Conservation (phyloP, 495 filamentous ascomycete genomes). For the Chaetomium tenue region DNA sequence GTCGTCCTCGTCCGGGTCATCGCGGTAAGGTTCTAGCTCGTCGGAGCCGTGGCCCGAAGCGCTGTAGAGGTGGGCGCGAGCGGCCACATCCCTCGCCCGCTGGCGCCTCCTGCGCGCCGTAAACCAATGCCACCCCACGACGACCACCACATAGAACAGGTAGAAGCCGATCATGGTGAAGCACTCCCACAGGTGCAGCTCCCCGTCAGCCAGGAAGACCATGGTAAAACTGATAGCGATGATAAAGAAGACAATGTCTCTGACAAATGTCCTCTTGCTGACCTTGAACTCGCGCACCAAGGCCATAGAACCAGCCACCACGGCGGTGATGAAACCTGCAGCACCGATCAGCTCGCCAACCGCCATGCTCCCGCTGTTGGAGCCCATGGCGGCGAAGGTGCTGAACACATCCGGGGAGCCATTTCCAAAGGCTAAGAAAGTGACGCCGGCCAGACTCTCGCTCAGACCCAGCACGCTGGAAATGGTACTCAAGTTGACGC, state of each 20-base stretch:
- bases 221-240: conserved; percentile 84
- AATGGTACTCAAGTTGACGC: conserved; percentile 92
- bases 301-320: conserved; percentile 98
- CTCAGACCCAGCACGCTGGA: conserved; percentile 84
- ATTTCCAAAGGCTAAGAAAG: conserved; percentile 96
- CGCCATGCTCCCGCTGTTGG: conserved; percentile 91
- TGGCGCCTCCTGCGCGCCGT: conserved; percentile 57
- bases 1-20: conserved; percentile 61
- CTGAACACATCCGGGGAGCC: conserved; percentile 99
- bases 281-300: conserved; percentile 90
- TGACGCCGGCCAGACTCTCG: conserved; percentile 94
- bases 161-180: conserved; percentile 89
- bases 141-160: conserved; percentile 81
- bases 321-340: conserved; percentile 92
- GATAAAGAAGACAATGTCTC: conserved; percentile 93
- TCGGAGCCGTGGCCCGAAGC: conserved; percentile 46
- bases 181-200: conserved; percentile 85
- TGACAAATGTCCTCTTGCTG: conserved; percentile 79
- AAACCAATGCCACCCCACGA: conserved; percentile 92
- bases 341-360: conserved; percentile 95
- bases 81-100: conserved; percentile 62
- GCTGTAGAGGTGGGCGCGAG: conserved; percentile 69
- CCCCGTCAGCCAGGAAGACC: conserved; percentile 80
- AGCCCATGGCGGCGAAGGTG: conserved; percentile 96
- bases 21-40: conserved; percentile 67